phyloP scores from a whole-genome alignment of 139 green algal genomes.

The Chlamydomonas asymmetrica region DNA sequence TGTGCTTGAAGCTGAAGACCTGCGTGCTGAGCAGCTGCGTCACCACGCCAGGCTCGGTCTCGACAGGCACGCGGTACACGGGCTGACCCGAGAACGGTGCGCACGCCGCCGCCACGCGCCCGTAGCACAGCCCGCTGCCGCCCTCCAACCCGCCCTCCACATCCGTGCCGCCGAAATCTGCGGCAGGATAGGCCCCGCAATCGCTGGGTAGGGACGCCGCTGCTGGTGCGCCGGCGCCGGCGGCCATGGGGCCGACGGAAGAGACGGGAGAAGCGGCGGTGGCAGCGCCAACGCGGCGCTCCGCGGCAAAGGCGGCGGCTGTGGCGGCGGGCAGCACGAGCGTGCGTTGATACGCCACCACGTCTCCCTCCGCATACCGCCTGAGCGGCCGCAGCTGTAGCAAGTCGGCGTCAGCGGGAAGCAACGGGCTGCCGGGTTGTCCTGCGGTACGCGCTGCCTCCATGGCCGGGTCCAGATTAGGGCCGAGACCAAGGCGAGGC shows the following conservation, averaged over 20 bases:
- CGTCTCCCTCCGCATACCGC: slow-evolving; percentile 50
- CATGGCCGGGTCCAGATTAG: slow-evolving; percentile 25
- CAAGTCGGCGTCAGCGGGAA: slow-evolving; percentile 44
- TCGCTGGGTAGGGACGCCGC: background rate
- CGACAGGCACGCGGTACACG: slow-evolving; percentile 47
- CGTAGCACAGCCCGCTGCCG: slow-evolving; percentile 43
- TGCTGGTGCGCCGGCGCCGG: background rate
- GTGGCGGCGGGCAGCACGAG: background rate
- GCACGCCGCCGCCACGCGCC: slow-evolving; percentile 47
- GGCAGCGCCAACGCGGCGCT: slow-evolving; percentile 1
- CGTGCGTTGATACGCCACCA: slow-evolving; percentile 28
- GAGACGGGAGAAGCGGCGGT: no score
- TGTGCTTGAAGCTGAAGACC: slow-evolving; percentile 42
- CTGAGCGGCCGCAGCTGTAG: slow-evolving; percentile 60
- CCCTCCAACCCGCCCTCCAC: background rate
- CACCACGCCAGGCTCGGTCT: slow-evolving; percentile 46
- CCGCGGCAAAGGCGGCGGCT: background rate
- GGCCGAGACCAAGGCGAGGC: slow-evolving; percentile 23
- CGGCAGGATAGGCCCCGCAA: background rate
- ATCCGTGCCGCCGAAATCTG: background rate
- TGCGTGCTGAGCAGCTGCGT: slow-evolving; percentile 50
- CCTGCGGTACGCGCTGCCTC: slow-evolving; percentile 38
- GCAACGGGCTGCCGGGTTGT: slow-evolving; percentile 45
- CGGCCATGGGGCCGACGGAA: slow-evolving; percentile 4
- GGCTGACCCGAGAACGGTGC: slow-evolving; percentile 14